A percentile compares a stretch with the other conserved stretches of the same genome.
These are phyloP conservation scores for Rhizomucor pusillus DNA, from an alignment of 371 early-diverging fungal genomes.

Conservation along the genomic window DNA sequence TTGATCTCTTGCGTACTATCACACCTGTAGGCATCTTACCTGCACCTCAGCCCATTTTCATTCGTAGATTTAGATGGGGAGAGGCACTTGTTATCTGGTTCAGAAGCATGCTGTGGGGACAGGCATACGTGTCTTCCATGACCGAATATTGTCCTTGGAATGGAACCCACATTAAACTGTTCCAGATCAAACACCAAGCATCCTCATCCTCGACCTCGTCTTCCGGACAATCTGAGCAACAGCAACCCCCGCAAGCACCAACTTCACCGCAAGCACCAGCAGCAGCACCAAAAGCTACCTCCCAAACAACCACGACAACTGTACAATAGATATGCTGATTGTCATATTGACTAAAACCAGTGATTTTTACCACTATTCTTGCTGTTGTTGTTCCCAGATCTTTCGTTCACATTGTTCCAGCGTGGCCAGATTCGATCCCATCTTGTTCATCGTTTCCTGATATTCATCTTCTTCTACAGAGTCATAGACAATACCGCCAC, in stretches of 20 bases:
- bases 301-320: neutral
- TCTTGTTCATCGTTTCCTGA: conserved; percentile 94
- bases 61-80: conserved; percentile 54
- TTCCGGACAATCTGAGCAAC: neutral
- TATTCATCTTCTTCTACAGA: conserved; percentile 90
- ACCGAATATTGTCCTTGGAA: conserved; percentile 62
- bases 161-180: conserved; percentile 58
- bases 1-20: conserved; percentile 31
- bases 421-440: conserved; percentile 86
- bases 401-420: conserved; percentile 77
- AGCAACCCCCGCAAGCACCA: too few relatives aligned
- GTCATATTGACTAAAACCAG: neutral
- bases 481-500: conserved; percentile 96
- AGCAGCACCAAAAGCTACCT: too few relatives aligned
- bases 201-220: neutral
- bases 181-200: conserved; percentile 49
- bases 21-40: conserved; percentile 43
- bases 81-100: conserved; percentile 67
- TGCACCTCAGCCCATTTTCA: conserved; percentile 36
- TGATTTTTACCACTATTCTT: neutral
- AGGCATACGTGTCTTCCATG: conserved; percentile 55
- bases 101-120: conserved; percentile 65
- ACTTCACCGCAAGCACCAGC: too few relatives aligned
- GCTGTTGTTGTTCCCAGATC: conserved; percentile 42
- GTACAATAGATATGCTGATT: neutral